phyloP scores from a whole-genome alignment of 306 rosid genomes.

The Rosa multiflora region DNA sequence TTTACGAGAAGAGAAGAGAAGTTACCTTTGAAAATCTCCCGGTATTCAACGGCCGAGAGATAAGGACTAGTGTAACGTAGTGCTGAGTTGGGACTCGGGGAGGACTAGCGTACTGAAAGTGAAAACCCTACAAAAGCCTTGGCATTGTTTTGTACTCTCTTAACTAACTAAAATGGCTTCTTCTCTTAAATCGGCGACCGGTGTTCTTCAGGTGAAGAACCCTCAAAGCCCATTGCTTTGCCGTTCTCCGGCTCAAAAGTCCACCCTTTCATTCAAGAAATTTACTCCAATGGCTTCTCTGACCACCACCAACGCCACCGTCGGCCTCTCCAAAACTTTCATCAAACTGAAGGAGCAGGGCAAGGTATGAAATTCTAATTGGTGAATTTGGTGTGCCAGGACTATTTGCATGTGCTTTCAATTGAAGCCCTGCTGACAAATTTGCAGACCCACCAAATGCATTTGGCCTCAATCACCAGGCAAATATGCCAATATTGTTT shows the following conservation, averaged over 20 bases:
- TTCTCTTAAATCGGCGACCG: conserved; percentile 45
- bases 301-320: conserved; percentile 41
- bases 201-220: conserved; percentile 50
- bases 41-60: neutral
- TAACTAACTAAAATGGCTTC: conserved; percentile 35
- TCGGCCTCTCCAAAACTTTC: conserved; percentile 78
- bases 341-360: conserved; percentile 54
- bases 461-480: neutral
- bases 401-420: neutral
- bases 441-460: neutral
- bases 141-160: neutral
- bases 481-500: neutral
- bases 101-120: neutral
- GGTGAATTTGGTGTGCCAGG: neutral
- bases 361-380: conserved; percentile 38
- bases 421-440: neutral
- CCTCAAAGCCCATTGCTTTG: conserved; percentile 30
- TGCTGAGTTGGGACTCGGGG: neutral
- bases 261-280: conserved; percentile 35
- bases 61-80: neutral
- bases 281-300: conserved; percentile 58
- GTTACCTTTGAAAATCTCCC: too few relatives aligned
- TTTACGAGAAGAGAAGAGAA: too few relatives aligned
- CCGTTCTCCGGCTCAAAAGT: conserved; percentile 28
- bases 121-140: conserved; percentile 14